Conservation (phyloP, 257 asterid species). For the Lithospermum erythrorhizon region DNA sequence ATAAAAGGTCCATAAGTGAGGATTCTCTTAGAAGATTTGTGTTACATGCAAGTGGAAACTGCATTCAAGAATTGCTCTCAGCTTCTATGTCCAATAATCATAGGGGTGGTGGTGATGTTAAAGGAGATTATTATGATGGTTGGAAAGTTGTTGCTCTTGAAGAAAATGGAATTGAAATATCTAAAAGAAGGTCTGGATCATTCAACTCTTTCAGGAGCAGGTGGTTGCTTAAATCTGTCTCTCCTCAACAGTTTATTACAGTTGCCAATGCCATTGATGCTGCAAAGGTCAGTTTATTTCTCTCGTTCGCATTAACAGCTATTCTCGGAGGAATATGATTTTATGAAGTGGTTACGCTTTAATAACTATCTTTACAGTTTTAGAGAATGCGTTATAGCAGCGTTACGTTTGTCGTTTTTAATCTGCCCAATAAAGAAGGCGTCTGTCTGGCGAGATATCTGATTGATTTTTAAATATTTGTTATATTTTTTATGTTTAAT, state of each 20-base stretch:
- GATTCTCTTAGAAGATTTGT: slow-evolving; percentile 81
- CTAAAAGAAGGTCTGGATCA: slow-evolving; percentile 61
- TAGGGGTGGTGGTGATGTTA: background rate
- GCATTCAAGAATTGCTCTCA: slow-evolving; percentile 77
- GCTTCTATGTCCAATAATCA: slow-evolving; percentile 50
- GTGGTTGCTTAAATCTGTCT: slow-evolving; percentile 52
- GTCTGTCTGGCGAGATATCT: no score
- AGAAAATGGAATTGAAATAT: slow-evolving; percentile 64
- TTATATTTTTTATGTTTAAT: no score
- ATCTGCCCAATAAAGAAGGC: no score
- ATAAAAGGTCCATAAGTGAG: slow-evolving; percentile 77
- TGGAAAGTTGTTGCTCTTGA: slow-evolving; percentile 54
- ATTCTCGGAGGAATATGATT: no score
- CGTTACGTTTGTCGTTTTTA: no score
- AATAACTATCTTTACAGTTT: no score
- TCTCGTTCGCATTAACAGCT: no score
- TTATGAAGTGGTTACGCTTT: no score
- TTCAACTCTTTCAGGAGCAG: slow-evolving; percentile 78
- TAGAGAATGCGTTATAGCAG: no score
- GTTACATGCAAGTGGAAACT: slow-evolving; percentile 73
- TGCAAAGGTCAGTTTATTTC: slow-evolving; percentile 50
- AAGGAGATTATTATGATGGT: slow-evolving; percentile 26
- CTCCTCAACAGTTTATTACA: slow-evolving; percentile 61
- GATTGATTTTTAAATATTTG: no score
- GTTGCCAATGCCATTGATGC: slow-evolving; percentile 93